Conservation (phyloP, 2,329 filamentous ascomycete genomes). For the Keithomyces neogunnii region DNA sequence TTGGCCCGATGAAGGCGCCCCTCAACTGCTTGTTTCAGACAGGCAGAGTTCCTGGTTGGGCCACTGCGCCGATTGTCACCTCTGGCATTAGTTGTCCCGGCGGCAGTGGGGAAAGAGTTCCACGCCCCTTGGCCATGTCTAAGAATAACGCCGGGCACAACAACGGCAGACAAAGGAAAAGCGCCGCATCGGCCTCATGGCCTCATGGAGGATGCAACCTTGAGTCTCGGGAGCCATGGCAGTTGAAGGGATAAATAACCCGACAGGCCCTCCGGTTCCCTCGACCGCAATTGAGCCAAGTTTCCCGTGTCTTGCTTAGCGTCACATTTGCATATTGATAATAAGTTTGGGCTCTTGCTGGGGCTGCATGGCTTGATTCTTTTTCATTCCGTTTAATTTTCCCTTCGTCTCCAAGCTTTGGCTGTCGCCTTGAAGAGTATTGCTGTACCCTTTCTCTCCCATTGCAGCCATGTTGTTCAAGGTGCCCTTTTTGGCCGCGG, state of each 20-base stretch:
- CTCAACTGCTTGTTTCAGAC: not conserved
- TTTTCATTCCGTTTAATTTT: not conserved
- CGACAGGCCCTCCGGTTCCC: too few species aligned
- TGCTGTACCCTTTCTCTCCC: not conserved
- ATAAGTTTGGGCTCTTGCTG: not conserved
- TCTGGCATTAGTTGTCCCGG: not conserved
- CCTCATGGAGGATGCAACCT: not conserved
- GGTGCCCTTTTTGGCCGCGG: not conserved
- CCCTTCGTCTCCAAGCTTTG: not conserved
- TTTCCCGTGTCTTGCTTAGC: not conserved
- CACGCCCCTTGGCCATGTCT: not conserved
- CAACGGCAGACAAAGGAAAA: not conserved
- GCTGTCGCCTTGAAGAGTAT: not conserved
- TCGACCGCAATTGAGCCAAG: not conserved
- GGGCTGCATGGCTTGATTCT: not conserved
- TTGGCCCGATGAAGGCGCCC: conserved; percentile 15
- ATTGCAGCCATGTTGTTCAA: not conserved
- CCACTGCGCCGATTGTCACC: not conserved
- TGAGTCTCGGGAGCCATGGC: not conserved
- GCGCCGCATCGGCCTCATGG: not conserved
- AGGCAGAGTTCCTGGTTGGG: not conserved
- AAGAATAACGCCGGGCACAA: too few species aligned
- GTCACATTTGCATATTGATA: not conserved
- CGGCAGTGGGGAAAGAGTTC: not conserved
- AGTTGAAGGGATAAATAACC: not conserved